A percentile compares a stretch with the other conserved stretches of the same genome.
phyloP scores from a whole-genome alignment of 495 filamentous ascomycete genomes.

The Penicillium argentinense region DNA sequence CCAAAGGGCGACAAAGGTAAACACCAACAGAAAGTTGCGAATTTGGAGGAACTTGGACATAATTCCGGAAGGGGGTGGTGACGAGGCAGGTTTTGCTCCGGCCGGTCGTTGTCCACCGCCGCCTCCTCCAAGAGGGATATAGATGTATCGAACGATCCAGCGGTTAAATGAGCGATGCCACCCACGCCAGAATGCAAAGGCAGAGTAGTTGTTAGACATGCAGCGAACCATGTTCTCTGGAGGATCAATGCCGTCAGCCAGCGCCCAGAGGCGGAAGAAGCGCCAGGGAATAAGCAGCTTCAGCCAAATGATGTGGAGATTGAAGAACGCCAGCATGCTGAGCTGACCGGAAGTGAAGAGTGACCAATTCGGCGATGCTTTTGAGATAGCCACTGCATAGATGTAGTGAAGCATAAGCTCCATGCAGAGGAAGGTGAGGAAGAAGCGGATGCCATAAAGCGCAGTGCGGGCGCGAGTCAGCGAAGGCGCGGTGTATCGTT shows the following conservation, averaged over 20 bases:
- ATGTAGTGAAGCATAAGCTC: conserved; percentile 91
- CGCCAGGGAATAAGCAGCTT: conserved; percentile 97
- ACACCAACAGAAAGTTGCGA: conserved; percentile 78
- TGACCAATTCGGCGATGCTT: conserved; percentile 73
- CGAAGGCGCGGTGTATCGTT: conserved; percentile 66
- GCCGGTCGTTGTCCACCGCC: conserved; percentile 30
- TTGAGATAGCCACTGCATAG: conserved; percentile 91
- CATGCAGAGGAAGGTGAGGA: conserved; percentile 81
- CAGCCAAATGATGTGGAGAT: conserved; percentile 96
- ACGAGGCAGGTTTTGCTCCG: conserved; percentile 13
- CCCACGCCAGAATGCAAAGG: conserved; percentile 89
- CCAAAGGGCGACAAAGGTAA: conserved; percentile 98
- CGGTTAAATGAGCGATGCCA: conserved; percentile 96
- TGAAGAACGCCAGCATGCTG: conserved; percentile 91
- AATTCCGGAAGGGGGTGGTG: conserved; percentile 22
- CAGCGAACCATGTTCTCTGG: conserved; percentile 99
- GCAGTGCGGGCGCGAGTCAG: conserved; percentile 65
- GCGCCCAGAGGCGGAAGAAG: conserved; percentile 92
- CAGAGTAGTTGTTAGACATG: conserved; percentile 91
- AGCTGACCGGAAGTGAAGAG: conserved; percentile 87
- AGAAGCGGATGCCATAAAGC: conserved; percentile 82
- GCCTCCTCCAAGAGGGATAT: conserved; percentile 81
- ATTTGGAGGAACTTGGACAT: conserved; percentile 38
- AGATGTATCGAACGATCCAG: conserved; percentile 93
- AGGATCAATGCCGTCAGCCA: conserved; percentile 87